Percentiles rank a stretch among this genome's conserved stretches.
These are phyloP conservation scores for Chrysosporium keratinophilum DNA, from an alignment of 2,329 filamentous ascomycete species.

Conservation along the genomic window DNA sequence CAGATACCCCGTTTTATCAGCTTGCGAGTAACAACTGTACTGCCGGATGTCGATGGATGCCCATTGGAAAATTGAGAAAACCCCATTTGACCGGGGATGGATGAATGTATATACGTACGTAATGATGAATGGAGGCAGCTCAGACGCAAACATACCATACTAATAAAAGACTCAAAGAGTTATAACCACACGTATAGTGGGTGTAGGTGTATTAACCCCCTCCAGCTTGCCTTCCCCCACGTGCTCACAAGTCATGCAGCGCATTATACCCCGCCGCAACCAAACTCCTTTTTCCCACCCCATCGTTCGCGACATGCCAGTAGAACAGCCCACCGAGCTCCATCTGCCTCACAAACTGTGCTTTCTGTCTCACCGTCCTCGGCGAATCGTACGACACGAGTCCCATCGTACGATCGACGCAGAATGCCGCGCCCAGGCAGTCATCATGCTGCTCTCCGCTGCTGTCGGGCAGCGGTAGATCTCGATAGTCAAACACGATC, in stretches of 20 bases:
- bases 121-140: not conserved
- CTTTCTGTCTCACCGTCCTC: slow-evolving; percentile 65
- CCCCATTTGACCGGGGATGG: not conserved
- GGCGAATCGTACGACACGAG: slow-evolving; percentile 74
- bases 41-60: too few relatives aligned
- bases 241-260: slow-evolving; percentile 36
- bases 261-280: slow-evolving; percentile 51
- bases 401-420: slow-evolving; percentile 57
- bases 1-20: not conserved
- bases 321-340: slow-evolving; percentile 69
- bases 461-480: slow-evolving; percentile 49
- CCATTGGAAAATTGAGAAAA: not conserved
- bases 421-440: slow-evolving; percentile 54
- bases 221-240: not conserved
- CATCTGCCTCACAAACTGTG: slow-evolving; percentile 59
- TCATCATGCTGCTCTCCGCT: slow-evolving; percentile 60
- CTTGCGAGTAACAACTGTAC: not conserved
- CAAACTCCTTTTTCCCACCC: slow-evolving; percentile 44
- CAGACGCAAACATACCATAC: not conserved
- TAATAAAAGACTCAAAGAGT: too few relatives aligned
- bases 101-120: not conserved
- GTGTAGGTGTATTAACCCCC: not conserved
- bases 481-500: slow-evolving; percentile 62
- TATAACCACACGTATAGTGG: not conserved
- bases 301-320: slow-evolving; percentile 67